Conservation (phyloP, 2,329 filamentous ascomycete genomes). For the Botryotinia globosa region DNA sequence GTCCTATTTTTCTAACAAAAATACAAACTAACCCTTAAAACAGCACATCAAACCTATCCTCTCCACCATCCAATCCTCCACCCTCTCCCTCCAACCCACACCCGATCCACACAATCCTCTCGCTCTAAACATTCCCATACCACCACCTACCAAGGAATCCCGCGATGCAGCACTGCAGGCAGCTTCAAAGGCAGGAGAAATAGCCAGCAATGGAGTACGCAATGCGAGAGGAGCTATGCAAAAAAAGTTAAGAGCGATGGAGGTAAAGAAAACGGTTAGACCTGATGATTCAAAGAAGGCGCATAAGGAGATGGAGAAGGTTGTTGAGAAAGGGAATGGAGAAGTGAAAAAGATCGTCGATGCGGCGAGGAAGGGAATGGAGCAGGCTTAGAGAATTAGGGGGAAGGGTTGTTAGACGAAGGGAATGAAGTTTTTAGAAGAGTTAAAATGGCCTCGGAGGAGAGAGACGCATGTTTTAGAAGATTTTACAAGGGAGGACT, state of each 20-base stretch:
- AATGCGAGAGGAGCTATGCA: slow-evolving; percentile 39
- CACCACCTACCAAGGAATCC: slow-evolving; percentile 56
- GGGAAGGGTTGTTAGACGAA: neutral
- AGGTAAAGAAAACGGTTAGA: slow-evolving; percentile 38
- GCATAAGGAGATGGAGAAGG: slow-evolving; percentile 42
- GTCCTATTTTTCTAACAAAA: neutral
- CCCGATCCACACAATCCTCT: slow-evolving; percentile 48
- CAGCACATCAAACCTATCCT: slow-evolving; percentile 55
- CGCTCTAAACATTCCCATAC: slow-evolving; percentile 54
- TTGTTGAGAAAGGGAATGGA: slow-evolving; percentile 38
- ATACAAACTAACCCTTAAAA: neutral
- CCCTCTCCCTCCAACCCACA: slow-evolving; percentile 49
- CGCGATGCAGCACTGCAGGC: slow-evolving; percentile 40
- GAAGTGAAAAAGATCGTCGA: slow-evolving; percentile 42
- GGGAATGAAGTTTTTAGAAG: neutral
- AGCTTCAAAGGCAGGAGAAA: slow-evolving; percentile 38
- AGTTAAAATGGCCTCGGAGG: neutral
- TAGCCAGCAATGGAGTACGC: slow-evolving; percentile 34
- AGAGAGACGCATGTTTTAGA: neutral
- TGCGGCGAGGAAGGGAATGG: slow-evolving; percentile 39
- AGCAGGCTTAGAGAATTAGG: slow-evolving; percentile 28
- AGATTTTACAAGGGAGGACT: neutral
- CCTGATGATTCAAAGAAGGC: slow-evolving; percentile 42
- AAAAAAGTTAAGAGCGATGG: slow-evolving; percentile 40
- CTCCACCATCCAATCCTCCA: slow-evolving; percentile 50